Evolutionary conservation across 1,139 yeast species (phyloP), one percentile per base, ranked within the genome.

Genomic region (Suhomyces guaymorum): DNA sequence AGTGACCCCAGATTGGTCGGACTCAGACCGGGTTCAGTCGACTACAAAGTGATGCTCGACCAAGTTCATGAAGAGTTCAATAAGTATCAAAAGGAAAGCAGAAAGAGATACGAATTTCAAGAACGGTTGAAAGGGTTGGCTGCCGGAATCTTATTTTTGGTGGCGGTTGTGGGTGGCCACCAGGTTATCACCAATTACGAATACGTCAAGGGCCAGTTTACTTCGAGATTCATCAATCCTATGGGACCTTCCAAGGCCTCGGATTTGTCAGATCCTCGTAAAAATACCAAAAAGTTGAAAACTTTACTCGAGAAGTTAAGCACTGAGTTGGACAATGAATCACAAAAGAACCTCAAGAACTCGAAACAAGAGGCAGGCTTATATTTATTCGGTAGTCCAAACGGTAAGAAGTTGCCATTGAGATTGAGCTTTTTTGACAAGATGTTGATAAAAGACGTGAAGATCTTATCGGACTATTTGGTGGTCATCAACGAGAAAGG

Each of bases 401-500:
- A 60, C 16, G 59, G 58, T 5, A 60, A 64, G 21, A 73, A 70
- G 42, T 57, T 71, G 13, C 95, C 96, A 1, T 51, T 73, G 17
- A 67, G 95, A 50, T 57, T 84, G 5, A 64, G 70, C 1, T 74
- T 68, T 48, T 88, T 90, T 49, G 88, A 89, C 49, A 74, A 75
- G 28, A 70, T 72, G 61, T 50, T 67, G 12, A 58, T 89, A 29
- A 67, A 73, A 29, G 84, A 80, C 50, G 76, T 88, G n/a, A 64
- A 67, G 23, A 51, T 86, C 12, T 52, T 59, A 1, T 62, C 68
- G 15, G 77, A 72, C 15, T 60, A 57, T 7, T 68, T 81, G 16
- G 84, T 79, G 3, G 80, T 80, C 1, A 80, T 94, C 15, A 75
- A 82, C 41, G 73, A 73, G 1, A 73, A 74, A 16, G 97, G 97